Percentiles rank a stretch among this genome's conserved stretches.
Conservation (phyloP, 2,329 filamentous ascomycete species). For the Microthyrium microscopicum region DNA sequence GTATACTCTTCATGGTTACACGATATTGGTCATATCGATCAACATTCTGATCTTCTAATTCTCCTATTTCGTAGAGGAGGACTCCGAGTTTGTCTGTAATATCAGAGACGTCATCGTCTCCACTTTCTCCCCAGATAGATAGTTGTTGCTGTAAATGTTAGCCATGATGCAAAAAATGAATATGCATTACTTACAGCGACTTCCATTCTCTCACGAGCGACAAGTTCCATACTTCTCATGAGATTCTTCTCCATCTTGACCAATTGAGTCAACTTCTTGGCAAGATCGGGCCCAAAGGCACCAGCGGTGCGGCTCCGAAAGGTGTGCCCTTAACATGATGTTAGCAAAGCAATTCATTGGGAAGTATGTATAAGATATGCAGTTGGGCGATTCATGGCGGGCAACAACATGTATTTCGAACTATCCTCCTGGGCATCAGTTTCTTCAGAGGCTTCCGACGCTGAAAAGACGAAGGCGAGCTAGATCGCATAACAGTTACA, state of each 20-base stretch:
- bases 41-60: constrained; percentile 95
- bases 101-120: constrained; percentile 95
- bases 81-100: constrained; percentile 98
- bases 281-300: constrained; percentile 70
- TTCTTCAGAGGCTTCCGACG: too few species aligned
- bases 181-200: constrained; percentile 57
- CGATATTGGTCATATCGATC: constrained; percentile 99
- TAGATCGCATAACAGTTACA: too few species aligned
- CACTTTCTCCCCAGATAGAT: constrained; percentile 88
- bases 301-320: constrained; percentile 60
- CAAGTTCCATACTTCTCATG: constrained; percentile 94
- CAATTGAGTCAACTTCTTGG: constrained; percentile 92
- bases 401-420: not conserved
- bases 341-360: constrained; percentile 7
- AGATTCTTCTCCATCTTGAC: constrained; percentile 99
- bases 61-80: constrained; percentile 93
- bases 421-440: not conserved
- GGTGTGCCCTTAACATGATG: constrained; percentile 57
- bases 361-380: not conserved
- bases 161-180: constrained; percentile 11
- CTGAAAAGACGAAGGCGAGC: too few species aligned
- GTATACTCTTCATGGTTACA: constrained; percentile 97
- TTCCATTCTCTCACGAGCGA: constrained; percentile 93
- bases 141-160: constrained; percentile 65
- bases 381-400: not conserved